Evolutionary conservation across 1,284 basidiomycete genomes (phyloP), one percentile per base, ranked within the genome.

Genomic region (Coniferiporia sulphurascens): DNA sequence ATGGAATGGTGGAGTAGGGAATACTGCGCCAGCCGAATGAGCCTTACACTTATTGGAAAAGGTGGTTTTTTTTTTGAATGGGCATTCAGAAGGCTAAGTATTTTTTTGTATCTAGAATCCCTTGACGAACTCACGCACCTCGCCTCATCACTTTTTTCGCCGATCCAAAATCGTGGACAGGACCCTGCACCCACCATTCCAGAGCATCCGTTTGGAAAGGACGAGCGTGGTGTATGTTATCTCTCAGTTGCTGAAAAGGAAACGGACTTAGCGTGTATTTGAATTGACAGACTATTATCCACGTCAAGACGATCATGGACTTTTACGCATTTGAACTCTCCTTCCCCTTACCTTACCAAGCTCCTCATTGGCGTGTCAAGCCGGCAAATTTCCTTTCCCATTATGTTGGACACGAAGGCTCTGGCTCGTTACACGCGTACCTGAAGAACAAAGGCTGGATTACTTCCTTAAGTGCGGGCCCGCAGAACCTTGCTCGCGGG

Each of bases 1-100:
- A 86, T 99, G 60, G 89, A 96, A 73, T 99, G 98, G 93, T 98
- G 96, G 91, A 79, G 78, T 56, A 81, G 84, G 65, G 89, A 98
- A 71, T 99, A 99, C 73, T 96, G 91, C 65, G 93, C 97, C 4
- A 89, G 92, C 70, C 79, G 95, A 56, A 98, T 98, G 95, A 89
- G 89, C 67, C 74, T 99, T 43, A 93, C 89, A 64, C 83, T 99
- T 17, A 78, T 97, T 38, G 95, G 95, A 27, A 93, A 90, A 78
- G 92, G 95, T 86, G 67, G 66, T 12, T 55, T 10, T 55, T 59
- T 45, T 15, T 41, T 12, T 41, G 7, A 15, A 41, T 15, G 27
- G 27, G 27, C 9, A 21, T 32, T 8, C 44, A 3, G n/a, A 46
- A 9, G 1, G 19, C 44, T 46, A n/a, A 46, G 12, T 64, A 17